Conservation (phyloP, 768 basidiomycete genomes). For the Pisolithus marmoratus region DNA sequence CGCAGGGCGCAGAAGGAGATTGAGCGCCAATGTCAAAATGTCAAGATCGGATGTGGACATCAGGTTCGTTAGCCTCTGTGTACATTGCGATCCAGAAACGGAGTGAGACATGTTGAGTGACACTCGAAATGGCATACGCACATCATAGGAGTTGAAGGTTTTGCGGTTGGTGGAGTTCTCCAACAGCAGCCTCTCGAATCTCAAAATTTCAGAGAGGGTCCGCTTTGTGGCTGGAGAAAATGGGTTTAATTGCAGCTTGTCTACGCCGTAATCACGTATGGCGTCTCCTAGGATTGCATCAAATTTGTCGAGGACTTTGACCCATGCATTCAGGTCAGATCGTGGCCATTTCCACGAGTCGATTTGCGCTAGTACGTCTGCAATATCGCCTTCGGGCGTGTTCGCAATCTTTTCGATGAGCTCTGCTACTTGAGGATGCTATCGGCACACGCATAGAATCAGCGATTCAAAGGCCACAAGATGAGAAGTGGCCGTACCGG, state of each 20-base stretch:
- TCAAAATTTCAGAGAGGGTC: constrained; percentile 73
- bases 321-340: constrained; percentile 96
- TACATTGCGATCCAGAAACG: constrained; percentile 2
- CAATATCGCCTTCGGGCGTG: constrained; percentile 67
- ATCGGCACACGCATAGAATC: neutral
- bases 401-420: constrained; percentile 67
- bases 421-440: constrained; percentile 78
- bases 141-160: constrained; percentile 94
- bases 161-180: constrained; percentile 99
- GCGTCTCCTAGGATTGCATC: constrained; percentile 81
- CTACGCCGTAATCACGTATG: constrained; percentile 80
- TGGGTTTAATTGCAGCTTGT: constrained; percentile 72
- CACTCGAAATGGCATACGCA: constrained; percentile 39
- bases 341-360: constrained; percentile 91
- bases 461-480: constrained; percentile 11
- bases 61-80: constrained; percentile 83
- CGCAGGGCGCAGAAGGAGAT: constrained; percentile 84
- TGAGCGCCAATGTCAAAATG: constrained; percentile 75
- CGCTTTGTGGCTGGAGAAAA: constrained; percentile 76
- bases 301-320: constrained; percentile 92
- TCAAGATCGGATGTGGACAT: constrained; percentile 87
- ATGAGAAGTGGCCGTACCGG: constrained; percentile 49
- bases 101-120: constrained; percentile 3
- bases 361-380: constrained; percentile 60
- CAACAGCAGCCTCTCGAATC: constrained; percentile 83